These are phyloP conservation scores for Mycena epipterygia DNA, from an alignment of 768 basidiomycete genomes.

Conservation along the genomic window DNA sequence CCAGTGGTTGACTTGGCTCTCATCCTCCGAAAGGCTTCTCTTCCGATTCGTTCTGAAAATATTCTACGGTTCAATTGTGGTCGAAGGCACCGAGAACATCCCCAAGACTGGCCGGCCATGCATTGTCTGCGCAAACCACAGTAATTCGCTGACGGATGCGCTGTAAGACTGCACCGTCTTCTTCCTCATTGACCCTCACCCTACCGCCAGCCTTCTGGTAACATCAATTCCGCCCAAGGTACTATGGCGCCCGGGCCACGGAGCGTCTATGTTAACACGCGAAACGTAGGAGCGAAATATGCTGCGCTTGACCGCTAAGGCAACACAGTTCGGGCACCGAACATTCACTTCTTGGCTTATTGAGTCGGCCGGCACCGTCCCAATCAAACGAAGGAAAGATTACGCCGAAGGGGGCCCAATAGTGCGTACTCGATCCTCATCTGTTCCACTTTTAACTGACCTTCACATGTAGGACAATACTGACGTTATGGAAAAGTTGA, in stretches of 20 bases:
- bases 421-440: neutral
- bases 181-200: conserved; percentile 4
- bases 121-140: conserved; percentile 89
- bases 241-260: neutral
- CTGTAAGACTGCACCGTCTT: conserved; percentile 63
- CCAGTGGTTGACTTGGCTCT: too few relatives aligned
- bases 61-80: conserved; percentile 91
- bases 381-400: conserved; percentile 84
- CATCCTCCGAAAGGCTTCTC: conserved; percentile 49
- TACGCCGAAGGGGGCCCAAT: conserved; percentile 54
- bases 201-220: conserved; percentile 70
- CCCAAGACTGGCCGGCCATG: conserved; percentile 82
- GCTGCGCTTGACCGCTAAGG: conserved; percentile 89
- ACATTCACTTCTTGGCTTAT: conserved; percentile 95
- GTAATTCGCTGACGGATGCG: conserved; percentile 89
- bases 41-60: conserved; percentile 90
- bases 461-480: conserved; percentile 70
- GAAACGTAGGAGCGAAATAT: conserved; percentile 75
- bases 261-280: conserved; percentile 10
- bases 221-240: conserved; percentile 81
- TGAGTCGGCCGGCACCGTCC: conserved; percentile 89
- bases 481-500: conserved; percentile 75
- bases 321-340: conserved; percentile 84
- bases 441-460: conserved; percentile 30
- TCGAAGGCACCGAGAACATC: conserved; percentile 82